These are phyloP conservation scores for Erythrophleum fordii DNA, from an alignment of 306 rosid species.

Conservation along the genomic window DNA sequence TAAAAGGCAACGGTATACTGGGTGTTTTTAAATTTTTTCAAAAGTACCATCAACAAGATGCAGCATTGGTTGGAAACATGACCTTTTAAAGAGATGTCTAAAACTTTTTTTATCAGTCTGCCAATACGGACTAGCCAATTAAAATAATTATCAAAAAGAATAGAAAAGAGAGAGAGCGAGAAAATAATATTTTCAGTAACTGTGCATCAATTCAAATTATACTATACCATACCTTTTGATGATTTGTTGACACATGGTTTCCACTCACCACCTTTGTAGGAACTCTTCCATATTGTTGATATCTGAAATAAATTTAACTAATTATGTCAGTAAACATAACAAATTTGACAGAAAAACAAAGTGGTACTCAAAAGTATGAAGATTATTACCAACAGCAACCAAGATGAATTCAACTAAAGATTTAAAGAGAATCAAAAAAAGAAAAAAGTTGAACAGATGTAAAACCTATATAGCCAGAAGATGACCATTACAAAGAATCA, in stretches of 20 bases:
- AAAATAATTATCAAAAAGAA: neutral
- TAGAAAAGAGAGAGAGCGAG: neutral
- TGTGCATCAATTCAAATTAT: slow-evolving; percentile 9
- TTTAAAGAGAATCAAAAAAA: neutral
- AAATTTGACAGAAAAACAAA: slow-evolving; percentile 9
- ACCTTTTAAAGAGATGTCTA: neutral
- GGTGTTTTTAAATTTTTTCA: neutral
- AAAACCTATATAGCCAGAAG: slow-evolving; percentile 1
- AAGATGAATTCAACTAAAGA: neutral
- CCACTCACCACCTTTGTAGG: slow-evolving; percentile 66
- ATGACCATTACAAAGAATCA: slow-evolving; percentile 17
- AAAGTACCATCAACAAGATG: slow-evolving; percentile 13
- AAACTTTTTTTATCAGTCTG: neutral
- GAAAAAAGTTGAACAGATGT: neutral
- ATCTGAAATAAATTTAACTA: slow-evolving; percentile 52
- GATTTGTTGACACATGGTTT: slow-evolving; percentile 68
- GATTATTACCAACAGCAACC: neutral
- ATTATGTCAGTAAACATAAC: slow-evolving; percentile 36
- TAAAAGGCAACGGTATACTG: neutral
- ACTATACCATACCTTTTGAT: slow-evolving; percentile 55
- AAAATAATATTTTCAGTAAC: neutral
- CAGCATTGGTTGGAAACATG: neutral
- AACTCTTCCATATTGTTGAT: slow-evolving; percentile 74
- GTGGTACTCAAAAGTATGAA: slow-evolving; percentile 11
- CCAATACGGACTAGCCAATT: neutral